phyloP scores from a whole-genome alignment of 495 filamentous ascomycete genomes.

The Elaphomyces granulatus region DNA sequence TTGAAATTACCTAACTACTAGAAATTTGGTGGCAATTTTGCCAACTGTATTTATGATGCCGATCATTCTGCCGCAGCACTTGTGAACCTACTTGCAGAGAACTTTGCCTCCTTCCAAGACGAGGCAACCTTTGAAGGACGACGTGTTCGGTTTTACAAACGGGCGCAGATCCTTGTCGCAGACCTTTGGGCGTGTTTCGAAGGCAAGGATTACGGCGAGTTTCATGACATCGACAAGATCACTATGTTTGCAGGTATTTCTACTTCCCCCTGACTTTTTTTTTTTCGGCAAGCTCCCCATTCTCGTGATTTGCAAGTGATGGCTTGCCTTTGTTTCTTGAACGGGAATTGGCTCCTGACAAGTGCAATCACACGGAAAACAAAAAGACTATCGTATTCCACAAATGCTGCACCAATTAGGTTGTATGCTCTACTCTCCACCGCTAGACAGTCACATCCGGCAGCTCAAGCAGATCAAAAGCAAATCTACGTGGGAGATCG shows the following conservation, averaged over 20 bases:
- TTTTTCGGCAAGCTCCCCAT: neutral
- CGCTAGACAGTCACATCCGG: conserved; percentile 54
- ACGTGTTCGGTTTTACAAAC: conserved; percentile 73
- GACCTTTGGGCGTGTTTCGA: conserved; percentile 94
- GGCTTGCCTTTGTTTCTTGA: neutral
- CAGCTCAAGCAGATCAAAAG: conserved; percentile 45
- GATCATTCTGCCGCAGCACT: conserved; percentile 67
- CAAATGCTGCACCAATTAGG: conserved; percentile 81
- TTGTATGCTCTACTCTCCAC: conserved; percentile 70
- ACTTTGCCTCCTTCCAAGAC: conserved; percentile 81
- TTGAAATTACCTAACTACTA: conserved; percentile 16
- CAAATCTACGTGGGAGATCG: conserved; percentile 71
- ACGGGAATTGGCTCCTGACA: no score
- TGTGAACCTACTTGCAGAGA: conserved; percentile 63
- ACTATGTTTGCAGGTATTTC: conserved; percentile 79
- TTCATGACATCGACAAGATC: conserved; percentile 81
- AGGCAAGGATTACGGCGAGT: conserved; percentile 63
- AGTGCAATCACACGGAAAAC: no score
- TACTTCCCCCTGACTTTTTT: neutral
- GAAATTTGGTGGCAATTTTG: conserved; percentile 65
- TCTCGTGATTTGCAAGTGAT: neutral
- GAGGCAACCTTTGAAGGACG: conserved; percentile 55
- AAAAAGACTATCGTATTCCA: conserved; percentile 78
- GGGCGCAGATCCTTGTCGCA: conserved; percentile 89
- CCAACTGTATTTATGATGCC: conserved; percentile 59